phyloP scores from a whole-genome alignment of 75 land plant species.

The Ceratopteris richardii region DNA sequence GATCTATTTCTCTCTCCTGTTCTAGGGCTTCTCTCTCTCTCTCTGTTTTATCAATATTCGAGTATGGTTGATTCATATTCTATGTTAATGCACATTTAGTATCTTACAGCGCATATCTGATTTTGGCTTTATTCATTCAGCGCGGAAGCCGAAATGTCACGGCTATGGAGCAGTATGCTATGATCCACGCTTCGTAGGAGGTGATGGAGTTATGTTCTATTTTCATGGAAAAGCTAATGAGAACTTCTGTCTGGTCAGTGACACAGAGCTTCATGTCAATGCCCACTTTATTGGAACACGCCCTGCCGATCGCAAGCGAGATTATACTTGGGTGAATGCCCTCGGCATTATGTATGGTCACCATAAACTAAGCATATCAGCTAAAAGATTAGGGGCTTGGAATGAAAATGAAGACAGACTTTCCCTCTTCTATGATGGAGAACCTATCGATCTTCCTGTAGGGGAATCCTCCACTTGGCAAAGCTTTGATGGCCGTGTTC shows the following conservation, averaged over 20 bases:
- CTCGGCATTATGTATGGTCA: conserved; percentile 35
- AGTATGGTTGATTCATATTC: too few relatives aligned
- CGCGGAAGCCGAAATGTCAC: conserved; percentile 18
- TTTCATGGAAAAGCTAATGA: conserved; percentile 28
- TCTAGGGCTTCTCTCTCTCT: too few relatives aligned
- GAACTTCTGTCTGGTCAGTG: conserved; percentile 21
- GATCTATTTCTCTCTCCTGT: too few relatives aligned
- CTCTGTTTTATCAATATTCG: too few relatives aligned
- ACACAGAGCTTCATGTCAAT: conserved; percentile 28
- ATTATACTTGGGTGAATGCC: conserved; percentile 62
- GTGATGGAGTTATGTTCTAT: conserved; percentile 39
- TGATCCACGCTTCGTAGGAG: conserved; percentile 22
- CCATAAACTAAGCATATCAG: conserved; percentile 21
- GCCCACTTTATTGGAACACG: conserved; percentile 41
- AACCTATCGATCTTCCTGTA: conserved; percentile 16
- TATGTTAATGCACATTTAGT: too few relatives aligned
- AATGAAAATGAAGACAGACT: conserved; percentile 18
- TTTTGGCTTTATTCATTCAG: too few relatives aligned
- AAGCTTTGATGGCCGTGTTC: neutral
- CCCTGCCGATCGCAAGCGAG: conserved; percentile 41
- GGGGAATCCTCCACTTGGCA: conserved; percentile 25
- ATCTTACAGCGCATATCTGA: too few relatives aligned
- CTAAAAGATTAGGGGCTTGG: conserved; percentile 19
- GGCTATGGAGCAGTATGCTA: conserved; percentile 26
- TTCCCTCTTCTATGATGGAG: conserved; percentile 31